phyloP scores from a whole-genome alignment of 139 green algal genomes.

The Tetraselmis striata region DNA sequence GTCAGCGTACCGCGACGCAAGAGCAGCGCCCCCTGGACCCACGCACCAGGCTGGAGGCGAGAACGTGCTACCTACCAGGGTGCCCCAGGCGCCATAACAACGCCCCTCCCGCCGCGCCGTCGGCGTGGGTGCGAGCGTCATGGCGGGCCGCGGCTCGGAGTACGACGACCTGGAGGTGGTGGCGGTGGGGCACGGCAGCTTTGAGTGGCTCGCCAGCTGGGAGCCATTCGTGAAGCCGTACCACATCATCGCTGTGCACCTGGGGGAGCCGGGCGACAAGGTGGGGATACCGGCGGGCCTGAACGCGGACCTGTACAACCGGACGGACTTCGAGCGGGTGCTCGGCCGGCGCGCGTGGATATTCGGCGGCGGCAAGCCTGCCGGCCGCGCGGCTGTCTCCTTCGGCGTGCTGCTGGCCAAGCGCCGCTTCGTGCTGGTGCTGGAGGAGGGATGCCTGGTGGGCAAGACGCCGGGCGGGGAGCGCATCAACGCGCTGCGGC shows the following conservation, averaged over 20 bases:
- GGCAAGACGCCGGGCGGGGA: conserved; percentile 71
- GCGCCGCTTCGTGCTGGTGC: conserved; percentile 45
- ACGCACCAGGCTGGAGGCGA: no score
- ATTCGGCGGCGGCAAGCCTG: conserved; percentile 46
- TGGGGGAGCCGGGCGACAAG: conserved; percentile 36
- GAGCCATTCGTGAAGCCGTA: conserved; percentile 83
- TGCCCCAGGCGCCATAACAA: no score
- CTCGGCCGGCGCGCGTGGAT: conserved; percentile 37
- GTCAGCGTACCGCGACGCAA: no score
- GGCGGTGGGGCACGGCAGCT: background rate
- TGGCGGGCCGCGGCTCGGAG: background rate
- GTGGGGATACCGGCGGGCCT: conserved; percentile 38
- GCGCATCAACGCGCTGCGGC: conserved; percentile 89
- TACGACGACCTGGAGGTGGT: background rate
- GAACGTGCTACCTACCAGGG: no score
- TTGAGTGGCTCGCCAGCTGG: conserved; percentile 32
- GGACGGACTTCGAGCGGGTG: conserved; percentile 44
- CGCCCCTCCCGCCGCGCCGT: no score
- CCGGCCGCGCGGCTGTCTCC: conserved; percentile 27
- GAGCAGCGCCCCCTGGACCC: no score
- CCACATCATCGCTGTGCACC: conserved; percentile 84
- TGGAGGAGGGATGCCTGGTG: conserved; percentile 52
- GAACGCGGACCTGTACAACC: conserved; percentile 45
- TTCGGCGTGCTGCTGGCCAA: conserved; percentile 50
- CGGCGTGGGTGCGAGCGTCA: no score